phyloP scores from a whole-genome alignment of 2,329 filamentous ascomycete species.

The Westerdykella ornata region DNA sequence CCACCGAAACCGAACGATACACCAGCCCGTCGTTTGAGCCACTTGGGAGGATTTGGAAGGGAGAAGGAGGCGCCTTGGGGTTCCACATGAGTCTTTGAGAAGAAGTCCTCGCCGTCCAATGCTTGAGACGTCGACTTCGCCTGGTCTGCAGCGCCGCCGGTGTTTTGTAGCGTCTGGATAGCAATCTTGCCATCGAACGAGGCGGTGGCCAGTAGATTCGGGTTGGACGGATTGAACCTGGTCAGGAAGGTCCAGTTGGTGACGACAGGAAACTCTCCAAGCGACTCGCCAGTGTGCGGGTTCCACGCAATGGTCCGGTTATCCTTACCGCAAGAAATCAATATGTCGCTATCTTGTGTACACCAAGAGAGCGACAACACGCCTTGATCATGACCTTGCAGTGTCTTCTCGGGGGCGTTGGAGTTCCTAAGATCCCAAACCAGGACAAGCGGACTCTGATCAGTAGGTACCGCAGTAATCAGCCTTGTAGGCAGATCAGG shows the following conservation, averaged over 20 bases:
- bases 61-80: conserved; percentile 88
- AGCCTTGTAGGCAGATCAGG: conserved; percentile 89
- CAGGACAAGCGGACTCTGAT: conserved; percentile 78
- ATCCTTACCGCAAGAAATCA: conserved; percentile 93
- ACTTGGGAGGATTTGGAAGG: conserved; percentile 76
- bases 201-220: conserved; percentile 84
- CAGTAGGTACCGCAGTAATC: conserved; percentile 83
- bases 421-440: conserved; percentile 96
- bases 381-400: conserved; percentile 90
- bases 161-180: conserved; percentile 89
- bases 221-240: conserved; percentile 87
- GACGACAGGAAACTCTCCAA: conserved; percentile 91
- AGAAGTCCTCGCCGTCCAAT: conserved; percentile 91
- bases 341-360: conserved; percentile 75
- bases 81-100: conserved; percentile 84
- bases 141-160: conserved; percentile 68
- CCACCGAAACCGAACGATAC: conserved; percentile 94
- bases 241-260: conserved; percentile 99
- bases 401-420: conserved; percentile 80
- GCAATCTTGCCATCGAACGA: conserved; percentile 97
- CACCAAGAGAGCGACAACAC: conserved; percentile 96
- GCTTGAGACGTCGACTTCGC: conserved; percentile 50
- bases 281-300: conserved; percentile 76
- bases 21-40: conserved; percentile 78
- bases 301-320: conserved; percentile 96